Percentiles rank a stretch among this genome's conserved stretches.
phyloP scores from a whole-genome alignment of 306 rosid species.

The Adenanthera pavonina region DNA sequence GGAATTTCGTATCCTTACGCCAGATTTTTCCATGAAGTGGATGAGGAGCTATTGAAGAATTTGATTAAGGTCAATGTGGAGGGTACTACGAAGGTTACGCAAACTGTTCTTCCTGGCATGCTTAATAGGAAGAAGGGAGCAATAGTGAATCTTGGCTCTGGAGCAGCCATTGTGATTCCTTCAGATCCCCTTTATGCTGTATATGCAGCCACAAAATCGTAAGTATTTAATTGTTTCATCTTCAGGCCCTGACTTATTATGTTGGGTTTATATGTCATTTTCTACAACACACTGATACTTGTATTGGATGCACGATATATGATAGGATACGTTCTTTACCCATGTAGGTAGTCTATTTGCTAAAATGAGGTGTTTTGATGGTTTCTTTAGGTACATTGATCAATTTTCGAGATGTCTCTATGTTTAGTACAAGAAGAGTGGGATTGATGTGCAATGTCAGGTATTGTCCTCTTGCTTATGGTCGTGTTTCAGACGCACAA shows the following conservation, averaged over 20 bases:
- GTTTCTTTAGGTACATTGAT: conserved; percentile 75
- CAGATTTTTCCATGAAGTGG: conserved; percentile 88
- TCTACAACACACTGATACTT: background rate
- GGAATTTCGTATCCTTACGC: conserved; percentile 94
- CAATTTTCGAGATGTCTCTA: conserved; percentile 90
- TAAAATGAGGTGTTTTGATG: conserved; percentile 14
- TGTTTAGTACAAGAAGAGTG: conserved; percentile 93
- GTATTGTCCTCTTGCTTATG: conserved; percentile 50
- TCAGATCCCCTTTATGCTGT: conserved; percentile 96
- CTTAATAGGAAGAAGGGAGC: conserved; percentile 88
- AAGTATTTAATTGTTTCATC: conserved; percentile 35
- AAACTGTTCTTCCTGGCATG: conserved; percentile 86
- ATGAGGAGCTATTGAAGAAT: conserved; percentile 71
- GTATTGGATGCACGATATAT: no score
- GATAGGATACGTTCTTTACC: no score
- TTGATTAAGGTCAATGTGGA: conserved; percentile 80
- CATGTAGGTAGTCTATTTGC: no score
- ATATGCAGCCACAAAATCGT: conserved; percentile 96
- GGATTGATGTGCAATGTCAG: conserved; percentile 99
- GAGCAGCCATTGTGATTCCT: conserved; percentile 86
- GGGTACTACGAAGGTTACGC: conserved; percentile 90
- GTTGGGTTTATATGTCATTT: background rate
- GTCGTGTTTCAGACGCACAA: background rate
- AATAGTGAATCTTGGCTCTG: conserved; percentile 91
- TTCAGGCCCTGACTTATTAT: background rate